phyloP scores from a whole-genome alignment of 2,329 filamentous ascomycete species.

The Fusarium drepaniforme region DNA sequence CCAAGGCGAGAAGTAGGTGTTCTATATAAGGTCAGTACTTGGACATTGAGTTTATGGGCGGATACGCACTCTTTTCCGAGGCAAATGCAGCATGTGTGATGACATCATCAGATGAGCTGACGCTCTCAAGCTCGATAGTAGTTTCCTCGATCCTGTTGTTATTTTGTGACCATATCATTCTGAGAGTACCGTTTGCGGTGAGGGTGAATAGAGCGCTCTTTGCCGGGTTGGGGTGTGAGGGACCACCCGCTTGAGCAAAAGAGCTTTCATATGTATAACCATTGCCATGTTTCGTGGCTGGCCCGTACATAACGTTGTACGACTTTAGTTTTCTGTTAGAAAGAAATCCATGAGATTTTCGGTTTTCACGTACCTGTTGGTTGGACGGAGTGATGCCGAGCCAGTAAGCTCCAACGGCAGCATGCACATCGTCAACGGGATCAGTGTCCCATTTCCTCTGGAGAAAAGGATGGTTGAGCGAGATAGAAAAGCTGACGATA shows the following conservation, averaged over 20 bases:
- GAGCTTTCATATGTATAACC: slow-evolving; percentile 79
- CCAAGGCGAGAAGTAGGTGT: slow-evolving; percentile 73
- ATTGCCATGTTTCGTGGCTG: slow-evolving; percentile 71
- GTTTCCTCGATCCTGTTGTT: slow-evolving; percentile 80
- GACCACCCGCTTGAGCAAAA: slow-evolving; percentile 74
- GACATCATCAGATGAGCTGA: slow-evolving; percentile 78
- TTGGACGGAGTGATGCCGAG: slow-evolving; percentile 69
- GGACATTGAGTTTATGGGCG: not conserved
- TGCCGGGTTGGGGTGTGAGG: slow-evolving; percentile 77
- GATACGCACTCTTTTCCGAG: slow-evolving; percentile 75
- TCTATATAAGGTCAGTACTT: slow-evolving; percentile 50
- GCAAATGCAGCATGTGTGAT: slow-evolving; percentile 83
- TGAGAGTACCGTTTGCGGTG: slow-evolving; percentile 79
- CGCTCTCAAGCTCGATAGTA: slow-evolving; percentile 78
- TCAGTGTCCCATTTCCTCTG: slow-evolving; percentile 75
- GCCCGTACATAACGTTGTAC: slow-evolving; percentile 66
- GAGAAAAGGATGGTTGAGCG: slow-evolving; percentile 78
- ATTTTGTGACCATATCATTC: slow-evolving; percentile 82
- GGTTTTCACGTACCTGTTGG: slow-evolving; percentile 49
- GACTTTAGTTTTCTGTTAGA: slow-evolving; percentile 34
- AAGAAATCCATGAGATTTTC: not conserved
- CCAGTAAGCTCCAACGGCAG: slow-evolving; percentile 90
- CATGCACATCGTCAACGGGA: slow-evolving; percentile 78
- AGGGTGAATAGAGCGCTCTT: slow-evolving; percentile 84
- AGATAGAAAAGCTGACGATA: slow-evolving; percentile 78